These are phyloP conservation scores for Lyophyllum atratum DNA, from an alignment of 768 basidiomycete genomes.

Conservation along the genomic window DNA sequence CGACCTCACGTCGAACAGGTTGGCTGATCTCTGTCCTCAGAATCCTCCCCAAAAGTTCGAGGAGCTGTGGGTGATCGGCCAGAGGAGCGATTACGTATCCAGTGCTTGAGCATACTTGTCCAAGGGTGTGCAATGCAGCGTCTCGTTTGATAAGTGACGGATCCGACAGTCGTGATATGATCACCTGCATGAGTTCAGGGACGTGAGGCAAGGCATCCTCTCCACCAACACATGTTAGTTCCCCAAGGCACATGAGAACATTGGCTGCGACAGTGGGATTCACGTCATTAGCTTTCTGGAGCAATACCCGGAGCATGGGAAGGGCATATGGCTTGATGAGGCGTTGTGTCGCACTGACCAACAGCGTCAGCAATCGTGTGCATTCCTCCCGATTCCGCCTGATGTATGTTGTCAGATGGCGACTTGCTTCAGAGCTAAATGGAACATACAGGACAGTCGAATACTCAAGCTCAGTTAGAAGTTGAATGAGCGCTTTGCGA, in stretches of 20 bases:
- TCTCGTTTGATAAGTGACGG: constrained; percentile 88
- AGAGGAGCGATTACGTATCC: constrained; percentile 93
- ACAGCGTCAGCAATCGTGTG: constrained; percentile 83
- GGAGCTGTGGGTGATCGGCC: constrained; percentile 86
- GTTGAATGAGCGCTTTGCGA: constrained; percentile 92
- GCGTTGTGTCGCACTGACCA: constrained; percentile 90
- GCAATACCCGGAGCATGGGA: constrained; percentile 90
- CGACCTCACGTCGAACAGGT: constrained; percentile 80
- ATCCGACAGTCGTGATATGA: constrained; percentile 88
- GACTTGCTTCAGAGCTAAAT: not conserved
- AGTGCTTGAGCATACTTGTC: constrained; percentile 94
- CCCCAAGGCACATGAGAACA: constrained; percentile 92
- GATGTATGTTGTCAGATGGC: constrained; percentile 1
- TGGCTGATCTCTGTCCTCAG: constrained; percentile 77
- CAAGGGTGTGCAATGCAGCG: constrained; percentile 91
- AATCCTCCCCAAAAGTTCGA: constrained; percentile 84
- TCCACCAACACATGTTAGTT: constrained; percentile 89
- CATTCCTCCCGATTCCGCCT: constrained; percentile 91
- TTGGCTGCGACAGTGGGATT: constrained; percentile 91
- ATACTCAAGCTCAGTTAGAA: constrained; percentile 96
- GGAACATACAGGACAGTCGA: constrained; percentile 70
- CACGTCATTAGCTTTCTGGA: constrained; percentile 84
- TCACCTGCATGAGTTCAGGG: constrained; percentile 85
- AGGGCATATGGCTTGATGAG: constrained; percentile 95
- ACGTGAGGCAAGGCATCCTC: constrained; percentile 87